These are phyloP conservation scores for Adansonia digitata DNA, from an alignment of 345 rosid species.

Conservation along the genomic window DNA sequence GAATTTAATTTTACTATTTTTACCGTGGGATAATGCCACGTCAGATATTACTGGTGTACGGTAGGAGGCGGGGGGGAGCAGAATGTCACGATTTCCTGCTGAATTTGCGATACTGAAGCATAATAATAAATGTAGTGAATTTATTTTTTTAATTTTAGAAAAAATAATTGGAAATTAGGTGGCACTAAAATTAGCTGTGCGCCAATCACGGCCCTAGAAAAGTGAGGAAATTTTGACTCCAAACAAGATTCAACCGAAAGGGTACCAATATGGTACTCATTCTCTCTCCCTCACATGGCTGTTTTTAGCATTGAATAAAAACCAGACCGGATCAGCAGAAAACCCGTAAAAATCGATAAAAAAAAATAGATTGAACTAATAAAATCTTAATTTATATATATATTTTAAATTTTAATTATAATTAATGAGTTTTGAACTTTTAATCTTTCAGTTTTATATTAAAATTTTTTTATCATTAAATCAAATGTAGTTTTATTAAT, in stretches of 20 bases:
- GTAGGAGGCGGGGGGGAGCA: slow-evolving; percentile 5
- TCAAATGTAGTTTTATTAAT: no score
- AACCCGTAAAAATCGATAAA: no score
- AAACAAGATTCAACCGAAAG: slow-evolving; percentile 4
- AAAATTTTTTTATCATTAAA: no score
- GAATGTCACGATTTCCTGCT: slow-evolving; percentile 41
- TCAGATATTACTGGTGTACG: slow-evolving; percentile 17
- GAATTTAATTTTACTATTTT: neutral
- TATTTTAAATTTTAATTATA: no score
- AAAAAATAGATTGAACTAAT: no score
- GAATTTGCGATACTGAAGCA: slow-evolving; percentile 28
- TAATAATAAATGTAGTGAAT: neutral
- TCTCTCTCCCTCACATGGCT: neutral
- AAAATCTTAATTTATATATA: no score
- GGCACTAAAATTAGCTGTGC: slow-evolving; percentile 25
- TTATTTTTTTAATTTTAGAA: neutral
- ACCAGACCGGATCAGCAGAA: no score
- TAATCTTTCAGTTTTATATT: no score
- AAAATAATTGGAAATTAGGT: neutral
- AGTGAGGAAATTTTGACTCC: slow-evolving; percentile 19
- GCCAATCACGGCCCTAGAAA: slow-evolving; percentile 56
- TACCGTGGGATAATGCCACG: slow-evolving; percentile 10
- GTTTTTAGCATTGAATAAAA: no score
- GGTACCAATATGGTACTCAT: neutral
- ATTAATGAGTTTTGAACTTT: no score